Conservation (phyloP, 805 yeast species). For the Barnettozyma sucrosica region DNA sequence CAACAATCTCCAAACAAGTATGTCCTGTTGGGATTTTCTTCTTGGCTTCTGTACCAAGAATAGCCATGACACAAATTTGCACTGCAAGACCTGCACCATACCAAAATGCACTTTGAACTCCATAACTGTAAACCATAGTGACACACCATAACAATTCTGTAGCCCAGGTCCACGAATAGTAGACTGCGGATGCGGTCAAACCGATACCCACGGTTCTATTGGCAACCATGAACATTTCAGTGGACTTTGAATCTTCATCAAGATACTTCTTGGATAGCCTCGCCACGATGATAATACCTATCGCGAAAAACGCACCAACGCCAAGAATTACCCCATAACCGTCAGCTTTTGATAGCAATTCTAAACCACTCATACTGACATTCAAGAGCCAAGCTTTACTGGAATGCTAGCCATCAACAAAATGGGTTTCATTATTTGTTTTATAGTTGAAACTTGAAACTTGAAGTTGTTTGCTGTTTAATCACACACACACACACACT, state of each 20-base stretch:
- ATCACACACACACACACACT: background rate
- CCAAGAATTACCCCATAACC: conserved; percentile 38
- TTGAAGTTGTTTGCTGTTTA: background rate
- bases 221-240: conserved; percentile 37
- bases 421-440: background rate
- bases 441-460: background rate
- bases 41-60: conserved; percentile 33
- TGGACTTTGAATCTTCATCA: conserved; percentile 35
- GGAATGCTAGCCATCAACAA: background rate
- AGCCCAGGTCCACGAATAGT: conserved; percentile 43
- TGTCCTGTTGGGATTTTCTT: conserved; percentile 35
- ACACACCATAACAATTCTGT: conserved; percentile 32
- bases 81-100: conserved; percentile 33
- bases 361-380: conserved; percentile 26
- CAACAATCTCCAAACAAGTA: conserved; percentile 33
- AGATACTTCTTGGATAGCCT: conserved; percentile 28
- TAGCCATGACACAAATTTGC: conserved; percentile 31
- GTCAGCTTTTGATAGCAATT: conserved; percentile 26
- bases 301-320: conserved; percentile 39
- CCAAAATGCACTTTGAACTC: conserved; percentile 32
- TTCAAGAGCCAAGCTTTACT: background rate
- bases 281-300: conserved; percentile 33
- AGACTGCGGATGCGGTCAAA: conserved; percentile 35
- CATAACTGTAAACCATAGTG: conserved; percentile 34
- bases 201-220: conserved; percentile 35